These are phyloP conservation scores for Claviceps fusiformis DNA, from an alignment of 2,329 filamentous ascomycete species.

Conservation along the genomic window DNA sequence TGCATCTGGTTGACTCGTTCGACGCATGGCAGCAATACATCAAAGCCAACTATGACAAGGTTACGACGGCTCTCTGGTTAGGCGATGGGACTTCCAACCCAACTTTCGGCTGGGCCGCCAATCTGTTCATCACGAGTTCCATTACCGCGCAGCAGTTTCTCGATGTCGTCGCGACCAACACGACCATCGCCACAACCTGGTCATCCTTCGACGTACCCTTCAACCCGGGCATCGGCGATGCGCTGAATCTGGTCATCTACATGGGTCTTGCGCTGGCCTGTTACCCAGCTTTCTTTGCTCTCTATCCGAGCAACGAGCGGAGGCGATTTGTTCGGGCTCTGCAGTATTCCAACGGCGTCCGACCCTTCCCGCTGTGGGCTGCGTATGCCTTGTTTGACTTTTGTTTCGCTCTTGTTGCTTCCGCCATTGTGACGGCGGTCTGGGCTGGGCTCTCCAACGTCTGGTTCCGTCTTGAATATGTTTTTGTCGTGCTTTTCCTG, in stretches of 20 bases:
- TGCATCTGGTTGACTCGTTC: constrained; percentile 48
- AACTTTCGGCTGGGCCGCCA: constrained; percentile 58
- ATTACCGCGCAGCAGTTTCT: constrained; percentile 54
- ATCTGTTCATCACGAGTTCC: constrained; percentile 41
- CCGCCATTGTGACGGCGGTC: constrained; percentile 53
- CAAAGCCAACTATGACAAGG: constrained; percentile 44
- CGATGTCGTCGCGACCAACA: constrained; percentile 51
- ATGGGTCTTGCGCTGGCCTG: constrained; percentile 65
- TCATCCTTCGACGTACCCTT: constrained; percentile 65
- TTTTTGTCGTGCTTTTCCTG: constrained; percentile 68
- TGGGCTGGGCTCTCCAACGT: constrained; percentile 50
- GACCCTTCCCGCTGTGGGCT: constrained; percentile 69
- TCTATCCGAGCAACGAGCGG: constrained; percentile 81
- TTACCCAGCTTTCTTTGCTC: constrained; percentile 73
- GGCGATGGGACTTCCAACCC: constrained; percentile 45
- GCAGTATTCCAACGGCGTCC: constrained; percentile 84
- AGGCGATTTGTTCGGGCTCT: constrained; percentile 66
- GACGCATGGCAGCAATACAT: constrained; percentile 57
- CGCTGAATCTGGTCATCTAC: constrained; percentile 68
- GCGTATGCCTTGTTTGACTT: constrained; percentile 77
- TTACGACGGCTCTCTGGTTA: constrained; percentile 68
- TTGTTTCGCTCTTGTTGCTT: constrained; percentile 50
- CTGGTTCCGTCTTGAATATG: constrained; percentile 69
- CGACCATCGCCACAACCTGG: constrained; percentile 58
- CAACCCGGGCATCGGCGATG: constrained; percentile 53